A percentile compares a stretch with the other conserved stretches of the same genome.
Evolutionary conservation across 176 grass and related monocot species (phyloP).

Genomic region (Ensete glaucum): DNA sequence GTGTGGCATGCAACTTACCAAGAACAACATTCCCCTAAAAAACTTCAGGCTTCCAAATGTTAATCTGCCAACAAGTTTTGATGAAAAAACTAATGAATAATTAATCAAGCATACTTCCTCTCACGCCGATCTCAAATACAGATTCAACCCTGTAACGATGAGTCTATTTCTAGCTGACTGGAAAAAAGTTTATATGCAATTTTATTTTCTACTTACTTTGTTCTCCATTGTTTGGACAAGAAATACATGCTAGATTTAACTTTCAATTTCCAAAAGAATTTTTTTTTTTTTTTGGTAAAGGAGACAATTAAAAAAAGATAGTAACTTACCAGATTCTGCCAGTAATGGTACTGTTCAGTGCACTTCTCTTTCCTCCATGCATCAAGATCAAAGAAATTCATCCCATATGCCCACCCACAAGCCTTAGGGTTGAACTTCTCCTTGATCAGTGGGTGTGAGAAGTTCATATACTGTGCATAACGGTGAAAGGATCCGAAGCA

Average conservation of each 20-base stretch:
- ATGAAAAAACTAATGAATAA: background rate
- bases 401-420: constrained; percentile 96
- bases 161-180: background rate
- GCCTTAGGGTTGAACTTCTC: constrained; percentile 80
- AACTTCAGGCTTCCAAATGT: background rate
- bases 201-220: background rate
- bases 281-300: background rate
- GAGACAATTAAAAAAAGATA: background rate
- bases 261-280: background rate
- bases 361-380: constrained; percentile 90
- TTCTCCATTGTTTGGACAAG: background rate
- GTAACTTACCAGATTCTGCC: constrained; percentile 81
- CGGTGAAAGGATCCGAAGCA: constrained; percentile 97
- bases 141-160: background rate
- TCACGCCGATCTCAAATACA: background rate
- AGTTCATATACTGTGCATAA: constrained; percentile 96
- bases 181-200: background rate
- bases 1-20: too few relatives aligned
- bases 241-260: background rate
- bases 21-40: too few relatives aligned
- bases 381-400: constrained; percentile 97
- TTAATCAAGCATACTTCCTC: background rate
- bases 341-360: constrained; percentile 95
- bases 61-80: background rate
- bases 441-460: constrained; percentile 93